Base-by-base conservation (phyloP, 2,329 filamentous ascomycete species). In the Pleurostoma richardsiae region DNA sequence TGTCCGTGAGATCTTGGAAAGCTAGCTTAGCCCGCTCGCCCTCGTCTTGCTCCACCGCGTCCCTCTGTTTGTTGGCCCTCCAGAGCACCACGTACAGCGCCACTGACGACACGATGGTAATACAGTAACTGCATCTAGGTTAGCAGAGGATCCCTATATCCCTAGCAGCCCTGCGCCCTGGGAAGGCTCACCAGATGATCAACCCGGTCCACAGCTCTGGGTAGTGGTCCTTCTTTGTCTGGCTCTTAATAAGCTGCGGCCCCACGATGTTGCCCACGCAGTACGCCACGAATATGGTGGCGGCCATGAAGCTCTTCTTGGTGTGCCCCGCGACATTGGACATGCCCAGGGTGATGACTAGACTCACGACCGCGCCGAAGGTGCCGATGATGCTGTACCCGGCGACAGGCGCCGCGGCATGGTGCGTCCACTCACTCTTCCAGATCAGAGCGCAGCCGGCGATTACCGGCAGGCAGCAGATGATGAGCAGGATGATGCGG, bases 241-340 rank as follows among this genome's bases (percentile, higher is more conserved):
- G 70, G n/a, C 76, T 82, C 55, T 79, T 79, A 39, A 90, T 77
- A 38, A 90, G 69, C 64, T 87, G 84, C 4, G 86, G 86, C 0
- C 86, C 86, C 28, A 90, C 80, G 43, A 90, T 90, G 55, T 90
- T 90, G 2, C 86, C 76, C 3, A 90, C 81, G 46, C 84, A 87
- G 58, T 90, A 90, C 1, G 83, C 85, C 0, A 88, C 83, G 52
- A 90, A 90, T 1, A 88, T 84, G 0, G 82, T 82, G 0, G 83
- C 82, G 0, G 86, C 83, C 74, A 86, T 88, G 56, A 86, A 83
- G 52, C 82, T 86, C 71, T 90, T 90, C 68, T 90, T 90, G 0
- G 86, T 90, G 28, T 86, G 78, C 0, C 87, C 86, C 0, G 86
- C 85, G 0, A 90, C 84, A 53, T 90, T 90, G 8, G 79, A 78